phyloP scores from a whole-genome alignment of 306 rosid species.

The Pyrus bretschneideri region DNA sequence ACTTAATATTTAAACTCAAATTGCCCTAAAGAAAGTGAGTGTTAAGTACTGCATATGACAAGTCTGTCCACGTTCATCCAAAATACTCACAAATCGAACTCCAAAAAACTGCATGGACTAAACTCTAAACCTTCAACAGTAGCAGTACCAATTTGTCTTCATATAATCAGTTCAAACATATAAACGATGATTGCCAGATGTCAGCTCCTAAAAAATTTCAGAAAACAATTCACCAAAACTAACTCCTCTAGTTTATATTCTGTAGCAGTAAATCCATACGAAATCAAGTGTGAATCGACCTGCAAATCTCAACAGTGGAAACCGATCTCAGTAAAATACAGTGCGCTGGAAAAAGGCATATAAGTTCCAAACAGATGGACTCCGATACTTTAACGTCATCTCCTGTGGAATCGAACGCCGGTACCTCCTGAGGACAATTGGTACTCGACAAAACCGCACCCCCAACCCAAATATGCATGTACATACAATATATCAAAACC shows the following conservation, averaged over 20 bases:
- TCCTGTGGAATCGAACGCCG: slow-evolving; percentile 27
- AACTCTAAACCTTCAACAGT: slow-evolving; percentile 21
- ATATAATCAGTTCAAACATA: not conserved
- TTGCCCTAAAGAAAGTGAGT: not conserved
- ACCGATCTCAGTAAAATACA: too few species aligned
- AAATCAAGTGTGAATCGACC: not conserved
- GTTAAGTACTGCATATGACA: not conserved
- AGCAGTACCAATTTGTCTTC: slow-evolving; percentile 23
- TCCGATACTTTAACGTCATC: slow-evolving; percentile 19
- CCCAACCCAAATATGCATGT: slow-evolving; percentile 16
- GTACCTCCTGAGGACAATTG: slow-evolving; percentile 32
- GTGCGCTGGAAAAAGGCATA: not conserved
- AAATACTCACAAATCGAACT: slow-evolving; percentile 18
- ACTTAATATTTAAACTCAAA: not conserved
- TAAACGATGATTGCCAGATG: not conserved
- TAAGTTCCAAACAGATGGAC: not conserved
- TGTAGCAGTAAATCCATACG: not conserved
- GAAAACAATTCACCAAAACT: not conserved
- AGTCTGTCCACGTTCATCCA: slow-evolving; percentile 11
- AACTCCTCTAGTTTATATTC: not conserved
- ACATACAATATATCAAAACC: not conserved
- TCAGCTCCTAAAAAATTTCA: not conserved
- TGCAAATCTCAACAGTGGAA: not conserved
- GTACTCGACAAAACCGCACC: slow-evolving; percentile 37
- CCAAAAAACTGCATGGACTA: slow-evolving; percentile 23